Evolutionary conservation across 805 yeast species (phyloP).

Genomic region (Wickerhamomyces silvicola): DNA sequence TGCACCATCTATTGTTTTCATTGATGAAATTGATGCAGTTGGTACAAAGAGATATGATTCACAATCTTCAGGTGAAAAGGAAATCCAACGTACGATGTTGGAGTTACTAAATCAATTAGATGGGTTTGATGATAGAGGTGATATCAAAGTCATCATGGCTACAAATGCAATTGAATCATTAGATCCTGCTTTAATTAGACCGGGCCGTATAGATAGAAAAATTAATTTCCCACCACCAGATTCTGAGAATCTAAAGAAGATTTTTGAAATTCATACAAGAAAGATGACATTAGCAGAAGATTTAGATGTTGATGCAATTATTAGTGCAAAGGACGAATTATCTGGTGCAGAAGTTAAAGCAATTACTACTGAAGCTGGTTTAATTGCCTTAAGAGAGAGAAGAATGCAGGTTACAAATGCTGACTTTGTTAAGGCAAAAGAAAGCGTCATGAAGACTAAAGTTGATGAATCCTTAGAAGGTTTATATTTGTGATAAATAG

Average conservation of each 20-base stretch:
- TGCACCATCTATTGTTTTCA: slow-evolving; percentile 97
- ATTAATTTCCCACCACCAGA: slow-evolving; percentile 95
- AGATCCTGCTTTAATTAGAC: slow-evolving; percentile 94
- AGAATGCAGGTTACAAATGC: slow-evolving; percentile 96
- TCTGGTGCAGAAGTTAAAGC: slow-evolving; percentile 98
- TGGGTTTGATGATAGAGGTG: slow-evolving; percentile 96
- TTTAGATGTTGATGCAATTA: slow-evolving; percentile 83
- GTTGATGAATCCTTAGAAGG: slow-evolving; percentile 96
- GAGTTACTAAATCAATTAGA: slow-evolving; percentile 92
- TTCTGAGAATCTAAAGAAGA: slow-evolving; percentile 86
- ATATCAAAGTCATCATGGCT: slow-evolving; percentile 97
- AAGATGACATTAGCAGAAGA: slow-evolving; percentile 88
- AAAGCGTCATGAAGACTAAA: slow-evolving; percentile 91
- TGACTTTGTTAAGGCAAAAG: slow-evolving; percentile 90
- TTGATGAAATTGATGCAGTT: slow-evolving; percentile 98
- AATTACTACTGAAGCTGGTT: slow-evolving; percentile 95
- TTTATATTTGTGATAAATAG: slow-evolving; percentile 40
- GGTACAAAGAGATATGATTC: slow-evolving; percentile 97
- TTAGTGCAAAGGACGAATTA: slow-evolving; percentile 85
- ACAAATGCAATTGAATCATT: slow-evolving; percentile 90
- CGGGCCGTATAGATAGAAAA: slow-evolving; percentile 96
- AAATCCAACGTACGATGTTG: slow-evolving; percentile 96
- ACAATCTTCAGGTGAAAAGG: slow-evolving; percentile 89
- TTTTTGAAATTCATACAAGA: slow-evolving; percentile 83
- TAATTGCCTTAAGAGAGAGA: slow-evolving; percentile 91